These are phyloP conservation scores for Pseudozyma hubeiensis DNA, from an alignment of 1,284 basidiomycete genomes.

Conservation along the genomic window DNA sequence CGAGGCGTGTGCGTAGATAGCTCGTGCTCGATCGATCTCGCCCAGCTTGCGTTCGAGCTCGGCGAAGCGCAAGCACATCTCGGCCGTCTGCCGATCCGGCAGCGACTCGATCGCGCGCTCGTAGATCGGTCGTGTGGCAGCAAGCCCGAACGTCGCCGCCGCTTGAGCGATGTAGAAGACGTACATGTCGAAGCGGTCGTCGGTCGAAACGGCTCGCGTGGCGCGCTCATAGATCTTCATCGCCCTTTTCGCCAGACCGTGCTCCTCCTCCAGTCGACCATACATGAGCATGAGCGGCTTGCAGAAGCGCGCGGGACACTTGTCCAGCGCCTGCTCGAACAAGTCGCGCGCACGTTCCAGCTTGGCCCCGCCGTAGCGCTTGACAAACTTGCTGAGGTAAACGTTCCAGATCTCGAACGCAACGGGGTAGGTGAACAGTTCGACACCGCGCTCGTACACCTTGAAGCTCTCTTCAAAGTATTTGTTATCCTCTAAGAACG, in stretches of 20 bases:
- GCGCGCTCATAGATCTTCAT: slow-evolving; percentile 97
- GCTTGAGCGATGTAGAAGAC: slow-evolving; percentile 94
- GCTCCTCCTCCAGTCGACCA: slow-evolving; percentile 91
- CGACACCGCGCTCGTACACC: slow-evolving; percentile 96
- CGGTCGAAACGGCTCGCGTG: slow-evolving; percentile 82
- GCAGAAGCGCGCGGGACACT: slow-evolving; percentile 92
- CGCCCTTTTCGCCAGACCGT: slow-evolving; percentile 92
- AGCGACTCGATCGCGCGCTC: slow-evolving; percentile 93
- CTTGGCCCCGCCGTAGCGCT: slow-evolving; percentile 93
- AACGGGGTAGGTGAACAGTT: slow-evolving; percentile 96
- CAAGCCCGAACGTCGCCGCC: slow-evolving; percentile 94
- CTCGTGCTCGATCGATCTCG: slow-evolving; percentile 95
- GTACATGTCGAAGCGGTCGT: slow-evolving; percentile 98
- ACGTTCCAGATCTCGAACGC: slow-evolving; percentile 99
- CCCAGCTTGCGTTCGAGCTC: slow-evolving; percentile 96
- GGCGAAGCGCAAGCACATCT: slow-evolving; percentile 97
- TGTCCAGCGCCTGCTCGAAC: slow-evolving; percentile 96
- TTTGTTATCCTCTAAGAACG: slow-evolving; percentile 95
- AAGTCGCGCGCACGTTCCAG: slow-evolving; percentile 93
- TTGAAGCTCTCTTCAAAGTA: slow-evolving; percentile 99
- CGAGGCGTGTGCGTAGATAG: slow-evolving; percentile 95
- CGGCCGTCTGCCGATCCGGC: slow-evolving; percentile 92
- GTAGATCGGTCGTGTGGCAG: slow-evolving; percentile 96
- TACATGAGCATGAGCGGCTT: slow-evolving; percentile 97
- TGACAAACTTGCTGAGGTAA: slow-evolving; percentile 95